Evolutionary conservation across 306 rosid species (phyloP).

Genomic region (Argentina anserina): DNA sequence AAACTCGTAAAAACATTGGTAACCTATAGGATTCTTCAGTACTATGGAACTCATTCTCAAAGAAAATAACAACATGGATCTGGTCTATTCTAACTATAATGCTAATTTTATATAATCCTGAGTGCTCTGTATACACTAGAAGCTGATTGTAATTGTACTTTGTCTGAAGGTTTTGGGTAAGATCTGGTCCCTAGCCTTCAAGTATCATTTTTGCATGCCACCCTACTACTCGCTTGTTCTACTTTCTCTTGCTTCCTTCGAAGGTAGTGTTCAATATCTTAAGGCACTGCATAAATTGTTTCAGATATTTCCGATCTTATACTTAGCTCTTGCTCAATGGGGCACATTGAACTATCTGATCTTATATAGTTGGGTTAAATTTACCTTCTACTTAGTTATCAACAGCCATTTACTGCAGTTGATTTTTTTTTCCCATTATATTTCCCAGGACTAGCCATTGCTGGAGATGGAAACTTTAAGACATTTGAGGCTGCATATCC

Average conservation of each 20-base stretch:
- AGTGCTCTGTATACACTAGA: conserved; percentile 15
- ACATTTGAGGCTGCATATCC: conserved; percentile 98
- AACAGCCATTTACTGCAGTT: conserved; percentile 9
- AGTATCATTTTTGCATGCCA: conserved; percentile 95
- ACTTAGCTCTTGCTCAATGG: neutral
- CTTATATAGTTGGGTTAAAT: neutral
- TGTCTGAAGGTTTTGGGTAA: conserved; percentile 81
- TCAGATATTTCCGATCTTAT: conserved; percentile 8
- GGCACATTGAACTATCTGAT: neutral
- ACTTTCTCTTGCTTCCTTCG: conserved; percentile 89
- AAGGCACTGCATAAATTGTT: conserved; percentile 8
- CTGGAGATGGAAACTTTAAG: conserved; percentile 71
- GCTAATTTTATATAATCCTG: neutral
- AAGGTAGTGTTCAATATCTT: conserved; percentile 49
- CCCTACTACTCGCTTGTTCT: conserved; percentile 86
- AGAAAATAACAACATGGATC: neutral
- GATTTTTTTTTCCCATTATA: conserved; percentile 16
- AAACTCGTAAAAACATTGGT: neutral
- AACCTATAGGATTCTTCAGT: neutral
- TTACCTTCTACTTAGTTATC: neutral
- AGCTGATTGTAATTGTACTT: conserved; percentile 22
- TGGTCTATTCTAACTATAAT: neutral
- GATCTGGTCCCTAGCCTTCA: conserved; percentile 81
- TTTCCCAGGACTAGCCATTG: conserved; percentile 75
- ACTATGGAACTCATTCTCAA: too few species aligned